Base-by-base conservation (phyloP, 495 filamentous ascomycete genomes). In the Hypoxylon fuscum region DNA sequence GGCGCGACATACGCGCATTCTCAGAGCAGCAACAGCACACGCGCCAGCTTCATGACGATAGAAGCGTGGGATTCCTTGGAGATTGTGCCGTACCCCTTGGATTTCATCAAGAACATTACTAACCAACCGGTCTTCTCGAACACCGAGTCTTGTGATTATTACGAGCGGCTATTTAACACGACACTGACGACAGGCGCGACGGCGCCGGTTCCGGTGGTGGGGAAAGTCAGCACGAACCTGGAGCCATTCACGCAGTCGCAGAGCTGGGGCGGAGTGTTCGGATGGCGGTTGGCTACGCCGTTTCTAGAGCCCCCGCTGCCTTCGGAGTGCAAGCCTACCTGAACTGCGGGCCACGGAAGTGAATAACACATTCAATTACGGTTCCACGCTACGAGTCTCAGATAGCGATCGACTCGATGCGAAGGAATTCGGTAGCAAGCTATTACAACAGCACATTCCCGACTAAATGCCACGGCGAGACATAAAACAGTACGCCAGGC, bases 111-210 rank as follows among this genome's bases (percentile, higher is more conserved):
- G 32, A 76, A 75, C 50, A 67, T 77, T 20, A 79, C 77, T 6
- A 79, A 77, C 67, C 77, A 79, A 50, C 76, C 75, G 11, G 75
- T 68, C 11, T 79, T 78, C 55, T 72, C 74, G 25, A 72, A 74
- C 48, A 64, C 70, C 0, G 54, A 52, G 1, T 41, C 66, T 0
- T 79, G 77, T 62, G 76, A 78, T 55, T 69, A 76, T 44, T 77
- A 75, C 67, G 65, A 67, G 41, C 70, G 77, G 0, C 47, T 78
- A 15, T 79, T 75, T 63, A 71, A 78, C 59, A 75, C 76, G 9
- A 48, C 71, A 58, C 72, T 77, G 60, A 68, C 72, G n/a, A 40
- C 55, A 18, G 71, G 60, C 10, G 43, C 55, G 10, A 56, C 67
- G 34, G 70, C 68, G 15, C 76, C 76, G 1, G 64, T 69, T 15